Percentiles rank a stretch among this genome's conserved stretches.
Evolutionary conservation across 2,329 filamentous ascomycete species (phyloP).

Genomic region (Trichoderma hamatum): DNA sequence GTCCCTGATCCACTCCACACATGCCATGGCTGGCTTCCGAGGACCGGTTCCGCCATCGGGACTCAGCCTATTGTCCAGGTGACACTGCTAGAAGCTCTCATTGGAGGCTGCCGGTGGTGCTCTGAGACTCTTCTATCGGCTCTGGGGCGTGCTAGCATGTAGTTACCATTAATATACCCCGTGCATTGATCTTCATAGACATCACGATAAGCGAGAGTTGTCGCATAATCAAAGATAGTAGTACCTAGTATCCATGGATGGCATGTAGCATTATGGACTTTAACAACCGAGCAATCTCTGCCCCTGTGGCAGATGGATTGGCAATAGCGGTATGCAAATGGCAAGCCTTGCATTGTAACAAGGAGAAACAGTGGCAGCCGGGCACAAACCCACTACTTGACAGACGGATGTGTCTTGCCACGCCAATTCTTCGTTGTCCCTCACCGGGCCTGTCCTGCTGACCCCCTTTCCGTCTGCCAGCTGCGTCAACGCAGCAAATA

Average conservation of each 20-base stretch:
- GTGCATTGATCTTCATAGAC: neutral
- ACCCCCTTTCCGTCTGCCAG: neutral
- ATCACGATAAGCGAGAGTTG: neutral
- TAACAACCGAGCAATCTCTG: neutral
- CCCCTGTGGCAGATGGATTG: neutral
- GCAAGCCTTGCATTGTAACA: neutral
- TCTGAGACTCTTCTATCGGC: neutral
- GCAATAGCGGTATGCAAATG: slow-evolving; percentile 10
- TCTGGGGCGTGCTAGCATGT: neutral
- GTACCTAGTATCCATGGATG: neutral
- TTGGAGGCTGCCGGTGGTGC: neutral
- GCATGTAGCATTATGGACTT: neutral
- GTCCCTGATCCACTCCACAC: neutral
- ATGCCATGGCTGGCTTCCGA: neutral
- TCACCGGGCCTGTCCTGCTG: slow-evolving; percentile 23
- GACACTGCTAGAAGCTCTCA: slow-evolving; percentile 1
- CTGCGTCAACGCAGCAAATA: neutral
- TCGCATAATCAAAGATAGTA: neutral
- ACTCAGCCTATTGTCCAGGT: neutral
- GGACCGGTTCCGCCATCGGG: neutral
- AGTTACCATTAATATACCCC: neutral
- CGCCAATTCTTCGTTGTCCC: neutral
- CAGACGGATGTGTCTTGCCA: neutral
- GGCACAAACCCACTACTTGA: neutral
- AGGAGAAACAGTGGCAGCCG: neutral